Evolutionary conservation across 768 basidiomycete species (phyloP).

Genomic region (Amanita rubescens): DNA sequence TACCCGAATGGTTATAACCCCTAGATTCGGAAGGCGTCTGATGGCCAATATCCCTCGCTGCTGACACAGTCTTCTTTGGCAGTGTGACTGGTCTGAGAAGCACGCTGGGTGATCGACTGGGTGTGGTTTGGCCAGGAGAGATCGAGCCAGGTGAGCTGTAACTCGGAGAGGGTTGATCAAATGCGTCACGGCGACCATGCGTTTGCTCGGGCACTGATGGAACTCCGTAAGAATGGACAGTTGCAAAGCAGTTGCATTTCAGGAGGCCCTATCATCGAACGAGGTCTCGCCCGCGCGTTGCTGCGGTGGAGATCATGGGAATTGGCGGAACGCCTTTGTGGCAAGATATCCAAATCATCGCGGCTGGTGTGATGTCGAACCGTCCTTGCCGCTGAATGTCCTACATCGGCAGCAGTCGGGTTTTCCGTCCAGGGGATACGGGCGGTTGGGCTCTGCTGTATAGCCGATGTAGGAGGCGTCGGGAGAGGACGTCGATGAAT

Average conservation of each 20-base stretch:
- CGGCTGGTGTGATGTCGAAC: constrained; percentile 1
- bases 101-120: not conserved
- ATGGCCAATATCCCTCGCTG: not conserved
- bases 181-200: not conserved
- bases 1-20: not conserved
- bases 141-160: not conserved
- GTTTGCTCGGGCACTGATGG: not conserved
- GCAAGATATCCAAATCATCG: constrained; percentile 2
- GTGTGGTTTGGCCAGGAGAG: not conserved
- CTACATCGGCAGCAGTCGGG: no score
- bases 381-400: constrained; percentile 7
- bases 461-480: not conserved
- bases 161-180: not conserved
- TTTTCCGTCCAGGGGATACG: not conserved
- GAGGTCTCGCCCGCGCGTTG: constrained; percentile 1
- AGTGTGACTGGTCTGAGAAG: not conserved
- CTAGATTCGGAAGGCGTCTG: not conserved
- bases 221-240: not conserved
- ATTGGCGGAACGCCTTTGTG: not conserved
- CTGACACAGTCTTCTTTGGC: not conserved
- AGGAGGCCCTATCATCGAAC: not conserved
- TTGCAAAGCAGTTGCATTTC: not conserved
- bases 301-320: constrained; percentile 3
- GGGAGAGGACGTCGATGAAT: constrained; percentile 3
- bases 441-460: not conserved